Evolutionary conservation across 148 eudicot species (phyloP), one percentile per base, ranked within the genome.

Genomic region (Fagopyrum esculentum): DNA sequence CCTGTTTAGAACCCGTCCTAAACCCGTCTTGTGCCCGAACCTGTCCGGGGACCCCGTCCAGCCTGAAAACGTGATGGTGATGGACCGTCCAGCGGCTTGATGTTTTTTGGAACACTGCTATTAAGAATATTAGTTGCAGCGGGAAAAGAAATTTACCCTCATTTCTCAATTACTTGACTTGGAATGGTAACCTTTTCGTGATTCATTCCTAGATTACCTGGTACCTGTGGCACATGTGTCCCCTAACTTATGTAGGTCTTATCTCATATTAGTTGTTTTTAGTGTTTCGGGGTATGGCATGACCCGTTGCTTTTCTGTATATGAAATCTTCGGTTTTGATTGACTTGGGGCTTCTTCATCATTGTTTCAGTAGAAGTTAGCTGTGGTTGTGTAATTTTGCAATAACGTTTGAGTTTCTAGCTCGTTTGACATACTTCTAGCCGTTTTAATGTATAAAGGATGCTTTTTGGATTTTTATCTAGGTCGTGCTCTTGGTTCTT

Each of bases 401-500:
- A 35, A 35, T 35, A 35, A 35, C 10, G 15, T 9, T 69, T 30
- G 12, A 16, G 22, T 13, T 40, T 71, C 9, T 51, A 19, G 45
- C 26, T 22, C 26, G 26, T 22, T 35, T 35, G 40, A 35, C 40
- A 35, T 35, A 2, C 40, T 19, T 68, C 45, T 66, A 46, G 49
- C n/a, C 49, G 9, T 73, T 77, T 22, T 73, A 6, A 66, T 40
- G 6, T 30, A 5, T 11, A 66, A 40, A 43, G 17, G 46, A 4
- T 66, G 4, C 15, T 40, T 46, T 66, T 16, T 48, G 44, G 49
- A 45, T 75, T 15, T 44, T 19, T 76, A 71, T 61, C 19, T 74
- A 92, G 98, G 99, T 96, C 76, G 99, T 96, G 78, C 90, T 96
- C 61, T 79, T 90, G 87, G 99, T 88, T 81, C 97, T 96, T 64